Conservation (phyloP, 768 basidiomycete genomes). For the Phanerochaete carnosa region DNA sequence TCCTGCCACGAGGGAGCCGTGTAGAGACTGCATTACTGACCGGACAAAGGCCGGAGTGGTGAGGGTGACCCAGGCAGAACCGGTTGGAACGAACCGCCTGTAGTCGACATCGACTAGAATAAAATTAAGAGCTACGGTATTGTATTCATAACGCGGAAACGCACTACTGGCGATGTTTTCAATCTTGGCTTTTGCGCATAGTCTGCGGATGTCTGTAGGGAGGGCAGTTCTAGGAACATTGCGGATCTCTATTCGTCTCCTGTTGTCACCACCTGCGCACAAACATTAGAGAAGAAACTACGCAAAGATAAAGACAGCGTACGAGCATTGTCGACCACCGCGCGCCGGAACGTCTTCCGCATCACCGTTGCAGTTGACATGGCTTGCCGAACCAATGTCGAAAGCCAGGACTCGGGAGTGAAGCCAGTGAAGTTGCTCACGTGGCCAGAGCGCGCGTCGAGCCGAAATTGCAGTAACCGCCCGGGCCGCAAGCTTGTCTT, state of each 20-base stretch:
- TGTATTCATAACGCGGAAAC: not conserved
- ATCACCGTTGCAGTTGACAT: not conserved
- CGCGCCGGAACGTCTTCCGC: not conserved
- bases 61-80: conserved; percentile 56
- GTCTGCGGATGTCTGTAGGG: conserved; percentile 47
- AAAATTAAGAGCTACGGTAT: not conserved
- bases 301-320: not conserved
- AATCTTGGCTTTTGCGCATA: conserved; percentile 32
- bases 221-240: conserved; percentile 51
- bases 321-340: not conserved
- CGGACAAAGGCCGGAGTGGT: conserved; percentile 41
- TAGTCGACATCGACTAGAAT: conserved; percentile 57
- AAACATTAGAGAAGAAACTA: not conserved
- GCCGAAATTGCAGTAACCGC: no score
- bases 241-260: conserved; percentile 29
- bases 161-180: conserved; percentile 24
- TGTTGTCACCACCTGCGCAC: not conserved
- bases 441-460: no score
- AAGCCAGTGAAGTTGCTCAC: no score
- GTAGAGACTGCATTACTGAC: conserved; percentile 39
- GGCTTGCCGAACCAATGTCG: not conserved
- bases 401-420: not conserved
- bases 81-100: conserved; percentile 54
- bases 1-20: conserved; percentile 44
- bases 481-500: no score